phyloP scores from a whole-genome alignment of 305 asterid species.

The Rubia tinctorum region DNA sequence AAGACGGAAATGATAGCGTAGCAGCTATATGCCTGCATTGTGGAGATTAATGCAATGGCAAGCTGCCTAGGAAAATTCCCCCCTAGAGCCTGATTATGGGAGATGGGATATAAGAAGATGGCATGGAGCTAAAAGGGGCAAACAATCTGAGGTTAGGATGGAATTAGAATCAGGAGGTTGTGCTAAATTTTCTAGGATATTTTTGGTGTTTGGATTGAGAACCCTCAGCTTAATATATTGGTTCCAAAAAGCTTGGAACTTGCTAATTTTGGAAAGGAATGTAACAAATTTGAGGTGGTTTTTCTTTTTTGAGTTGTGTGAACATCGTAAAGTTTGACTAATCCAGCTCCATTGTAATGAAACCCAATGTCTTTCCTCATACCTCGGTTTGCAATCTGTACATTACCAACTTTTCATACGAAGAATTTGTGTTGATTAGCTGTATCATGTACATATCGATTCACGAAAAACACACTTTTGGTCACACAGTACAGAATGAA shows the following conservation, averaged over 20 bases:
- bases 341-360: background rate
- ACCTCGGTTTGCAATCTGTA: background rate
- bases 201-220: background rate
- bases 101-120: background rate
- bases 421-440: background rate
- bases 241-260: conserved; percentile 21
- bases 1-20: conserved; percentile 23
- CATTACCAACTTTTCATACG: background rate
- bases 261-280: background rate
- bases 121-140: background rate
- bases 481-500: too few species aligned
- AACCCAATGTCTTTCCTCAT: background rate
- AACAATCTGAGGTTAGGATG: conserved; percentile 1
- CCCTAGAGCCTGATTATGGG: conserved; percentile 29
- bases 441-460: background rate
- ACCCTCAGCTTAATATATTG: conserved; percentile 9
- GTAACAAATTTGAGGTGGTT: background rate
- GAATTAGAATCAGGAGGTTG: conserved; percentile 4
- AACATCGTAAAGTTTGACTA: background rate
- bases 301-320: background rate
- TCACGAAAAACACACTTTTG: too few species aligned
- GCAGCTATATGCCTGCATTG: conserved; percentile 37
- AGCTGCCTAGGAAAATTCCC: conserved; percentile 28
- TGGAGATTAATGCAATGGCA: conserved; percentile 23
- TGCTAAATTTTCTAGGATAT: conserved; percentile 6